Evolutionary conservation across 2,329 filamentous ascomycete species (phyloP).

Genomic region (Aureobasidium subglaciale): DNA sequence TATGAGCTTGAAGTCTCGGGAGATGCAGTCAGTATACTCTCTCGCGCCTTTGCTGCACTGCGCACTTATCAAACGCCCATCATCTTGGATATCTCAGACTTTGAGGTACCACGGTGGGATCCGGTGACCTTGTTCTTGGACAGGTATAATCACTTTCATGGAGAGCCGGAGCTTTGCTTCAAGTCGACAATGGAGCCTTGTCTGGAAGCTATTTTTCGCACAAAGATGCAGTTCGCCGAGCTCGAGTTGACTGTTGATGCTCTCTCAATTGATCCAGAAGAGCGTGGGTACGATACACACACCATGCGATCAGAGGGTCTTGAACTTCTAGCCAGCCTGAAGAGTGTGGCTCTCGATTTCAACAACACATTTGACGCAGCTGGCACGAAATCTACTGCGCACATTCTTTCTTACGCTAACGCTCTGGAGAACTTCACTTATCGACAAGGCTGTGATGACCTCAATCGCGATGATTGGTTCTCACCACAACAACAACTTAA

Average conservation of each 20-base stretch:
- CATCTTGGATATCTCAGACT: conserved; percentile 2
- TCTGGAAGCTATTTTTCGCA: background rate
- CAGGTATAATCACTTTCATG: background rate
- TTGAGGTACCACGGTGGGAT: background rate
- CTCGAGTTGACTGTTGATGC: background rate
- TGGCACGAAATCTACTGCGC: background rate
- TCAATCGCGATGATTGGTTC: background rate
- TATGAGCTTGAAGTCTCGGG: background rate
- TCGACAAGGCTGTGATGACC: background rate
- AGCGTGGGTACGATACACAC: background rate
- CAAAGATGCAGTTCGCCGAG: background rate
- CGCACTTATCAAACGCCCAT: background rate
- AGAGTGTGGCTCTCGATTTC: background rate
- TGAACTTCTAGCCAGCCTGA: background rate
- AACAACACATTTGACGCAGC: background rate
- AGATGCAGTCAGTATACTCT: background rate
- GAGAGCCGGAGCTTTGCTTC: conserved; percentile 6
- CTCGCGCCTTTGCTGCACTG: background rate
- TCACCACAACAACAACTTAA: background rate
- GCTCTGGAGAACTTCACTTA: background rate
- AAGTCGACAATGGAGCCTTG: conserved; percentile 7
- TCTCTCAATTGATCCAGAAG: background rate
- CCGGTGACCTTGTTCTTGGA: background rate
- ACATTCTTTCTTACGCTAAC: background rate
- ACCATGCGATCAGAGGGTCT: background rate